phyloP scores from a whole-genome alignment of 805 yeast genomes.

The Cyberlindnera saturnus region DNA sequence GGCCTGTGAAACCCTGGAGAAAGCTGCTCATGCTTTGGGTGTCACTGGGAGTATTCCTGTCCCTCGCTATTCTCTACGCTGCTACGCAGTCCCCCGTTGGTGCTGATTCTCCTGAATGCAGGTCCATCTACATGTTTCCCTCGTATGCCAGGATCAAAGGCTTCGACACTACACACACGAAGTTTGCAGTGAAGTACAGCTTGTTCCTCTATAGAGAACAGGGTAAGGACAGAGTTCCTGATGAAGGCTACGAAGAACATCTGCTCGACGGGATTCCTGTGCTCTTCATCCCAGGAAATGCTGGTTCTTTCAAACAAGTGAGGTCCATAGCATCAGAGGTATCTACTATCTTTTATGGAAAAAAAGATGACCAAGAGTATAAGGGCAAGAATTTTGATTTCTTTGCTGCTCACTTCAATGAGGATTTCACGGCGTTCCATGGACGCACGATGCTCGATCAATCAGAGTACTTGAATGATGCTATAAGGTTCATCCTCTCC shows the following conservation, averaged over 20 bases:
- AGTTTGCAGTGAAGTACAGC: constrained; percentile 77
- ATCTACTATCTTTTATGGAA: constrained; percentile 43
- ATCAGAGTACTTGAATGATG: constrained; percentile 89
- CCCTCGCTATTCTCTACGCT: not conserved
- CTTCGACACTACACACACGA: constrained; percentile 65
- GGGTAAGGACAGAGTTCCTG: constrained; percentile 40
- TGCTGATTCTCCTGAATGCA: constrained; percentile 50
- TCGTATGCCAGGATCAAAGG: constrained; percentile 70
- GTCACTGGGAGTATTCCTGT: not conserved
- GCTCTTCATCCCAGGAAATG: constrained; percentile 94
- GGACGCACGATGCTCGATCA: constrained; percentile 92
- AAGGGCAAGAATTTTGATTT: constrained; percentile 59
- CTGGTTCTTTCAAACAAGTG: constrained; percentile 88
- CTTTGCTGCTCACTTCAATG: constrained; percentile 90
- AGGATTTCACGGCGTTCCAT: constrained; percentile 93
- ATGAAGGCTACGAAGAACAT: constrained; percentile 26
- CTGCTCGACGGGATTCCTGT: constrained; percentile 70
- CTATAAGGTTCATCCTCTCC: constrained; percentile 66
- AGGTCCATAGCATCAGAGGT: constrained; percentile 87
- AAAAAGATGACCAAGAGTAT: constrained; percentile 11
- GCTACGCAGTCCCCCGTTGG: constrained; percentile 22
- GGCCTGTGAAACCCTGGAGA: too few relatives aligned
- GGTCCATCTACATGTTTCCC: constrained; percentile 75
- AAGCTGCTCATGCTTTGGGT: not conserved
- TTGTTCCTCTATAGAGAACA: constrained; percentile 84